Conservation (phyloP, 2,329 filamentous ascomycete species). For the Xylariaceae sp. region DNA sequence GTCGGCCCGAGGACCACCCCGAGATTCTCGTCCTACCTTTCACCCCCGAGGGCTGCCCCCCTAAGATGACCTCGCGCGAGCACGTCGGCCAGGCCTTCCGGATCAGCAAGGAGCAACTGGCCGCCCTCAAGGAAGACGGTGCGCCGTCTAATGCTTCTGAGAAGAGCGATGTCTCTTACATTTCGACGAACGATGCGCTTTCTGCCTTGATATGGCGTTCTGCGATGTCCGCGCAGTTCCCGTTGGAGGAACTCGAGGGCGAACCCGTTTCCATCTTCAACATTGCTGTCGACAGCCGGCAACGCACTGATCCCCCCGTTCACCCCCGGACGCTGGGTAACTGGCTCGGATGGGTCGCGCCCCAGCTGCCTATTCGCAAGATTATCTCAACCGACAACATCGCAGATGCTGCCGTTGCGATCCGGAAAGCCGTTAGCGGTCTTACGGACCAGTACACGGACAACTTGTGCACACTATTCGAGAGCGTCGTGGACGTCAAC, state of each 20-base stretch:
- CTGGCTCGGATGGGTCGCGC: slow-evolving; percentile 35
- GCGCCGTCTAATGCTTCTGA: slow-evolving; percentile 28
- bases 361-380: slow-evolving; percentile 27
- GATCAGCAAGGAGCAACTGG: slow-evolving; percentile 29
- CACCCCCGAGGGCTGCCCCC: slow-evolving; percentile 28
- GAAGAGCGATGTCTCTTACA: slow-evolving; percentile 24
- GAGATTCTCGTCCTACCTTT: slow-evolving; percentile 32
- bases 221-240: slow-evolving; percentile 28
- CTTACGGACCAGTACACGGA: slow-evolving; percentile 32
- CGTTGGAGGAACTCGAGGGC: slow-evolving; percentile 28
- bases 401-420: slow-evolving; percentile 32
- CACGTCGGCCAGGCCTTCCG: slow-evolving; percentile 34
- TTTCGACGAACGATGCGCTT: slow-evolving; percentile 35
- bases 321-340: slow-evolving; percentile 36
- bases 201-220: slow-evolving; percentile 37
- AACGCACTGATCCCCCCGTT: slow-evolving; percentile 33
- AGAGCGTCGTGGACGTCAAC: slow-evolving; percentile 31
- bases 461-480: slow-evolving; percentile 30
- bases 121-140: slow-evolving; percentile 31
- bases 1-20: slow-evolving; percentile 30
- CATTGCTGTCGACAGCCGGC: slow-evolving; percentile 36
- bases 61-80: slow-evolving; percentile 31
- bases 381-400: slow-evolving; percentile 30
- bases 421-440: slow-evolving; percentile 32
- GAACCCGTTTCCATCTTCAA: slow-evolving; percentile 34